Evolutionary conservation across 345 rosid genomes (phyloP), one percentile per base, ranked within the genome.

Genomic region (Populus pruinosa): DNA sequence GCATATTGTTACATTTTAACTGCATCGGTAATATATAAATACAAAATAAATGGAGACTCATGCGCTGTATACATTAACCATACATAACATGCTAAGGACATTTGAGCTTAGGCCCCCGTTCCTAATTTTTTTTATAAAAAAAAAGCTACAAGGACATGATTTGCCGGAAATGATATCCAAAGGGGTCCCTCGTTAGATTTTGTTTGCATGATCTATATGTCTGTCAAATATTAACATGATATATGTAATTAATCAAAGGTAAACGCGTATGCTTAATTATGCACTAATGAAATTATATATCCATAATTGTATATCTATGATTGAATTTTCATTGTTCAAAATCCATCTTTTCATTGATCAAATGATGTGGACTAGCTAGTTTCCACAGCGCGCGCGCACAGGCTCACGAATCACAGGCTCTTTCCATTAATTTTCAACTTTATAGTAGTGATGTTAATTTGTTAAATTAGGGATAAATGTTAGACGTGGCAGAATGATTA

Each of bases 131-230:
- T 6, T 0, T 35, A 4, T 4, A 35, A 10, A 41, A 41, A 41
- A 10, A 38, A 35, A 0, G 38, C 65, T 64, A 69, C 0, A 33
- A 11, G 79, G 63, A 68, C 53, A 50, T 72, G 47, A 67, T 67
- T 49, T 39, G 29, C 55, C 31, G 17, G 64, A 66, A 41, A 68
- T 69, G 65, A 47, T 63, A 39, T 23, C 69, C 33, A 23, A 73
- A 68, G 21, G 71, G 29, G 70, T 9, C 39, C 70, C 55, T 56
- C 68, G 25, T 61, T 6, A 49, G 41, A 55, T 71, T 78, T 65
- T 44, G 27, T 47, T 43, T 65, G 36, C 67, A 2, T 53, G 59
- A 53, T 21, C 59, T 53, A 53, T 6, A 6, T 53, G 59, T 20
- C 11, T 7, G 23, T 1, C 2, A 4, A 53, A 20, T 18, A 53